Evolutionary conservation across 805 yeast species (phyloP).

Genomic region (Suhomyces canberraensis): DNA sequence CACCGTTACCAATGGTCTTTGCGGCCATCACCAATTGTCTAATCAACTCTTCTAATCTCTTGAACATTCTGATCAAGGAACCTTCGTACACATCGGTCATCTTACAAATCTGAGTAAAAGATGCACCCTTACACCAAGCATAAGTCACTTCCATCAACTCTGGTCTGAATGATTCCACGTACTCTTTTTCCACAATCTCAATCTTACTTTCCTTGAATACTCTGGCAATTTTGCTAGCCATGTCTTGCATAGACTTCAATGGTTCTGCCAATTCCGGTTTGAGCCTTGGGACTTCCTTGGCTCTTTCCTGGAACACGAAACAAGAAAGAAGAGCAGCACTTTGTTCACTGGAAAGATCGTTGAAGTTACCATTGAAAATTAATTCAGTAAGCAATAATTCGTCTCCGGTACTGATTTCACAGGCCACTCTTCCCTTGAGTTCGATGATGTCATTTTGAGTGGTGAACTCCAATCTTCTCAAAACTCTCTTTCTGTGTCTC

Average conservation of each 20-base stretch:
- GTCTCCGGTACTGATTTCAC: slow-evolving; percentile 91
- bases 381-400: slow-evolving; percentile 85
- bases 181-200: slow-evolving; percentile 87
- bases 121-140: slow-evolving; percentile 95
- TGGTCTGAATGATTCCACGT: slow-evolving; percentile 85
- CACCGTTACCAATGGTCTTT: slow-evolving; percentile 87
- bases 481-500: slow-evolving; percentile 86
- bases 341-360: slow-evolving; percentile 82
- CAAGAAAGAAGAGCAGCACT: slow-evolving; percentile 90
- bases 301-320: slow-evolving; percentile 95
- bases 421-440: slow-evolving; percentile 94
- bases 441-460: slow-evolving; percentile 87
- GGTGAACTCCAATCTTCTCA: slow-evolving; percentile 87
- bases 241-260: slow-evolving; percentile 78
- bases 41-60: slow-evolving; percentile 88
- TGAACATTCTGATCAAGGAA: slow-evolving; percentile 88
- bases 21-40: slow-evolving; percentile 91
- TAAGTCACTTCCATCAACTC: slow-evolving; percentile 96
- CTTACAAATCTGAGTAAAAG: slow-evolving; percentile 94
- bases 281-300: slow-evolving; percentile 81
- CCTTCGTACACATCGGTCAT: slow-evolving; percentile 99
- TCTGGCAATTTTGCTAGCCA: slow-evolving; percentile 89
- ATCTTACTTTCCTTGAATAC: slow-evolving; percentile 85
- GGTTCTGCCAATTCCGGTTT: slow-evolving; percentile 94
- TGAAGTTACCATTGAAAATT: slow-evolving; percentile 93